Evolutionary conservation across 768 basidiomycete species (phyloP).

Genomic region (Tubosaeta brunneosetosa): DNA sequence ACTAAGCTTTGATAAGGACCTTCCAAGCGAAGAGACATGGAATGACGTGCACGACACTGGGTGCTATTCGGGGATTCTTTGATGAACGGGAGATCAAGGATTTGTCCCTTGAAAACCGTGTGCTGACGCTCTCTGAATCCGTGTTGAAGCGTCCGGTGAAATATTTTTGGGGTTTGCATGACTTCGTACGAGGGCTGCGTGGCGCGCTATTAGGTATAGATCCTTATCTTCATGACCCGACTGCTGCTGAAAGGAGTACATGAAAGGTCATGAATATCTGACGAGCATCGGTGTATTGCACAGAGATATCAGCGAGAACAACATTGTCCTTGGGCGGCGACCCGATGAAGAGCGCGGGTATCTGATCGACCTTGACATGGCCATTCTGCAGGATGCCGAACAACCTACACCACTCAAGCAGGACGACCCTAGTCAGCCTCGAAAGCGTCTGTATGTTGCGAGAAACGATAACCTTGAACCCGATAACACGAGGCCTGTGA

Average conservation of each 20-base stretch:
- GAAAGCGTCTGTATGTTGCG: too few species aligned
- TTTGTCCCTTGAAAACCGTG: background rate
- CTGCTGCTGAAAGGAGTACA: background rate
- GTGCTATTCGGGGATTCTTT: background rate
- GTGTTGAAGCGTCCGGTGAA: background rate
- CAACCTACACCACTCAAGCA: background rate
- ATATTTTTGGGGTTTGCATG: background rate
- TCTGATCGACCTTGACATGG: conserved; percentile 30
- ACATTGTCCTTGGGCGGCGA: conserved; percentile 25
- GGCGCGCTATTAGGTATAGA: background rate
- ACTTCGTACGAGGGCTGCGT: background rate
- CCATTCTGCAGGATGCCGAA: background rate
- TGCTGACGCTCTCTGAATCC: background rate
- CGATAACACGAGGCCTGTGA: background rate
- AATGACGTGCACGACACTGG: background rate
- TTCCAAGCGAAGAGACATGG: background rate
- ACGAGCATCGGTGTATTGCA: conserved; percentile 24
- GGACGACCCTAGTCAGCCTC: too few species aligned
- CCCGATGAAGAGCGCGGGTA: conserved; percentile 20
- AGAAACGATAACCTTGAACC: background rate
- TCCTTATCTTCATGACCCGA: background rate
- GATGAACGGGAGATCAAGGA: background rate
- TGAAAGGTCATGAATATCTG: conserved; percentile 13
- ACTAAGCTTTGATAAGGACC: background rate
- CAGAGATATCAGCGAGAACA: conserved; percentile 33